Evolutionary conservation across 2,329 filamentous ascomycete genomes (phyloP).

Genomic region (Tolypocladium endophyticum): DNA sequence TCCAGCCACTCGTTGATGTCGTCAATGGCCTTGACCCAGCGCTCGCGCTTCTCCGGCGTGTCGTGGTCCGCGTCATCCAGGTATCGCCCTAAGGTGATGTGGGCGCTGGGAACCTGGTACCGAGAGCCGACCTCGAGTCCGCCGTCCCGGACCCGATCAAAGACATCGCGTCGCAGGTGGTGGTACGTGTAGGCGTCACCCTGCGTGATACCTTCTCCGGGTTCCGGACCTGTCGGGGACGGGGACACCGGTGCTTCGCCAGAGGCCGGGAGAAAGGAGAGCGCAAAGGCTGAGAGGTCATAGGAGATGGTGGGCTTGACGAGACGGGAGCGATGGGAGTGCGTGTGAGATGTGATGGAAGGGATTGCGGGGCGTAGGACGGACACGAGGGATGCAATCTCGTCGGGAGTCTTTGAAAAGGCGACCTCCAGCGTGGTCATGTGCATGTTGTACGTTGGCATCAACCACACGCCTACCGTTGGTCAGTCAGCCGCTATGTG

Average conservation of each 20-base stretch:
- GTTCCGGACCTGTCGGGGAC: slow-evolving; percentile 25
- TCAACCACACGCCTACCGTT: slow-evolving; percentile 65
- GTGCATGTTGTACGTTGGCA: slow-evolving; percentile 70
- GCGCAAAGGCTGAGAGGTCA: slow-evolving; percentile 73
- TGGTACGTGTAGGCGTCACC: slow-evolving; percentile 76
- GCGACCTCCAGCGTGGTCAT: slow-evolving; percentile 77
- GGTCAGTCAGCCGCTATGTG: neutral
- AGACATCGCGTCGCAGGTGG: slow-evolving; percentile 75
- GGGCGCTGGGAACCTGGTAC: slow-evolving; percentile 82
- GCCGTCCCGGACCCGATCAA: slow-evolving; percentile 44
- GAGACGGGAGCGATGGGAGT: slow-evolving; percentile 58
- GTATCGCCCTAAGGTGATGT: slow-evolving; percentile 80
- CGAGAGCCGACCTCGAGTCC: slow-evolving; percentile 65
- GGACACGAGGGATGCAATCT: slow-evolving; percentile 55
- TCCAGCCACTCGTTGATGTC: slow-evolving; percentile 67
- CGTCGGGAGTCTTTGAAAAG: slow-evolving; percentile 61
- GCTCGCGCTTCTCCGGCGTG: slow-evolving; percentile 44
- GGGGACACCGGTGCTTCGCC: slow-evolving; percentile 40
- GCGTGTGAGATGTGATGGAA: slow-evolving; percentile 55
- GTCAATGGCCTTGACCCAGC: slow-evolving; percentile 63
- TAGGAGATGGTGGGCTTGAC: slow-evolving; percentile 77
- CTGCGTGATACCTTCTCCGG: slow-evolving; percentile 23
- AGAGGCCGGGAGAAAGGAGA: slow-evolving; percentile 76
- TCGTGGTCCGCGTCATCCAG: slow-evolving; percentile 56
- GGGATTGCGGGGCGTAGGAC: slow-evolving; percentile 45